Percentiles rank a stretch among this genome's conserved stretches.
phyloP scores from a whole-genome alignment of 352 stramenopile species.

The Pythium utonaiense region DNA sequence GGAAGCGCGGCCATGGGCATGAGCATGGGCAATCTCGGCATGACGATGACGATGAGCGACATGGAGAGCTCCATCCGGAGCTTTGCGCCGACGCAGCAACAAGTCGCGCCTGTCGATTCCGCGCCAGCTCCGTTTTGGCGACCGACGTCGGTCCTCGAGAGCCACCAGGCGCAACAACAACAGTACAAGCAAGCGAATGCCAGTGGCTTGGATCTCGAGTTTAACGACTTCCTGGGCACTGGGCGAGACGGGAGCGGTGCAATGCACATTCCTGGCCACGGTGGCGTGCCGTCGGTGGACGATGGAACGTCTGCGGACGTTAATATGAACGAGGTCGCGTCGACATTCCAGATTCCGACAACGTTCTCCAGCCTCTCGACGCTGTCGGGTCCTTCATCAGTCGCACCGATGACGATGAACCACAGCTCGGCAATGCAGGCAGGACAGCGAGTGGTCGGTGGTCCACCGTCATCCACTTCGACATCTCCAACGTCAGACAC shows the following conservation, averaged over 20 bases:
- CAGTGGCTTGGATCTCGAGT: constrained; percentile 17
- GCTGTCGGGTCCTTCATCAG: constrained; percentile 9
- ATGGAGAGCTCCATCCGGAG: constrained; percentile 20
- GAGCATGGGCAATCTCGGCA: constrained; percentile 19
- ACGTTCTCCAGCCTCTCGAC: constrained; percentile 12
- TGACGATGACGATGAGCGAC: constrained; percentile 26
- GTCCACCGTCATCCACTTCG: constrained; percentile 14
- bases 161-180: constrained; percentile 11
- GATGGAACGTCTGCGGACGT: neutral
- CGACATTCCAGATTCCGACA: constrained; percentile 15
- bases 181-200: constrained; percentile 14
- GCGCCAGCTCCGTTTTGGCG: constrained; percentile 18
- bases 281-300: neutral
- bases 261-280: constrained; percentile 1
- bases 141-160: constrained; percentile 13
- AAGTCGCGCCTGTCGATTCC: constrained; percentile 3
- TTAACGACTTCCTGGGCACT: constrained; percentile 18
- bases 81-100: constrained; percentile 14
- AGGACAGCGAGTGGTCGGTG: neutral
- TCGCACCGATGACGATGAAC: constrained; percentile 11
- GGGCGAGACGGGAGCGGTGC: neutral
- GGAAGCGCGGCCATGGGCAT: constrained; percentile 7
- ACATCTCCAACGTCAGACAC: constrained; percentile 19
- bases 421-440: constrained; percentile 13
- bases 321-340: constrained; percentile 20